phyloP scores from a whole-genome alignment of 2,329 filamentous ascomycete species.

The Teratosphaeriaceae sp. region DNA sequence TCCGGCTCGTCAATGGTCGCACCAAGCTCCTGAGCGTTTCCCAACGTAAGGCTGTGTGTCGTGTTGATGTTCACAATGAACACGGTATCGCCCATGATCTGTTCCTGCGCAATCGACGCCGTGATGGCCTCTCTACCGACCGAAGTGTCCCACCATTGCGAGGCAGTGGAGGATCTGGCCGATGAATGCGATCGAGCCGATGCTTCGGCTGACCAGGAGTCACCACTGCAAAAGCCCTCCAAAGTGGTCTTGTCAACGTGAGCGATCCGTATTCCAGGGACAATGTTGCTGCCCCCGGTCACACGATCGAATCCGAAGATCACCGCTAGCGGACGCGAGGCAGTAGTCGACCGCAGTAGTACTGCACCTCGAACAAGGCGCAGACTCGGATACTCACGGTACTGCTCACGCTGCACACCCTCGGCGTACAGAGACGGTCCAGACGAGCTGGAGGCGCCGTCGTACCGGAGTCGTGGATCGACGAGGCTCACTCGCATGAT shows the following conservation, averaged over 20 bases:
- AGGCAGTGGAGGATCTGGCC: background rate
- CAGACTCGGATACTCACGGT: no score
- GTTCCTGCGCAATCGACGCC: background rate
- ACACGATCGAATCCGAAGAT: background rate
- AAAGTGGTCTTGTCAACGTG: background rate
- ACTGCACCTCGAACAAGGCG: background rate
- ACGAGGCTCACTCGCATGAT: constrained; percentile 1
- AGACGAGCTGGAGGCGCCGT: background rate
- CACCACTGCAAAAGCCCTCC: background rate
- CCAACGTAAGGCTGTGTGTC: background rate
- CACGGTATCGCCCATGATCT: background rate
- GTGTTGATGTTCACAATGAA: background rate
- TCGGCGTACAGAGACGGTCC: no score
- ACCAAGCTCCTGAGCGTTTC: background rate
- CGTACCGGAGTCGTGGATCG: background rate
- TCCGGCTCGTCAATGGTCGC: background rate
- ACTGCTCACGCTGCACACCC: no score
- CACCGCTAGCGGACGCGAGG: background rate
- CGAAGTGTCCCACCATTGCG: background rate
- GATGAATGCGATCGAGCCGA: no score
- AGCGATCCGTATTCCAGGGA: background rate
- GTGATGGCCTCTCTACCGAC: background rate
- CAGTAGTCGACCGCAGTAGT: background rate
- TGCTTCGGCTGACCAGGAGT: no score
- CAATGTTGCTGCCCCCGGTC: no score